Base-by-base conservation (phyloP, 495 filamentous ascomycete species). In the Hypoxylon perforatum region DNA sequence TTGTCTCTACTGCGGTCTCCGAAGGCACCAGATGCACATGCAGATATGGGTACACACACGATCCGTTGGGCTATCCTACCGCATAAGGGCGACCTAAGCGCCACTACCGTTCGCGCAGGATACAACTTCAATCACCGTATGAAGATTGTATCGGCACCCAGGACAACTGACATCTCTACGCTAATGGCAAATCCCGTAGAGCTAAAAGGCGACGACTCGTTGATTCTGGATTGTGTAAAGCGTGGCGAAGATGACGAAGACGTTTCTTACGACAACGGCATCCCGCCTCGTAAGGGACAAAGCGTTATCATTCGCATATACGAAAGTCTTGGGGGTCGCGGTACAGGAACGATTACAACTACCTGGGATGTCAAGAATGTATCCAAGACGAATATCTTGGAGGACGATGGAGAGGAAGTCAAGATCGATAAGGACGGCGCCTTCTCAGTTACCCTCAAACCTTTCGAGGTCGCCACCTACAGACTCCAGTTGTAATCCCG, bases 211-310 rank as follows among this genome's bases (percentile, higher is more conserved):
- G 81, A 86, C 19, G 73, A 81, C 11, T 86, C 89, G 7, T 77
- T 97, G 17, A 78, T 97, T 19, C 81, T 97, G 5, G 93, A 97
- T 71, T 88, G 86, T 14, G 81, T 97, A 66, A 97, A 97, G 83
- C 88, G 95, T 54, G 95, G 93, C 21, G 96, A 98, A 77, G 95
- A 99, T 67, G 95, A 99, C 67, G 92, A 91, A 74, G 95, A 97
- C 70, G 87, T 97, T 14, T 90, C 87, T 22, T 78, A 83, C 3
- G 69, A 74, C n/a, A 90, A 87, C 25, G 90, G 89, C n/a, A 73
- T 96, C 35, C 83, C 88, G 9, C 80, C 77, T 35, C 84, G 90
- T 56, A 84, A 86, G 65, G 94, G 93, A 10, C 82, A 82, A 72
- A 95, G 92, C 72, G 82, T 98, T 19, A 86, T 99, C 51, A 25